phyloP scores from a whole-genome alignment of 1,284 basidiomycete genomes.

The Ustanciosporium gigantosporum region DNA sequence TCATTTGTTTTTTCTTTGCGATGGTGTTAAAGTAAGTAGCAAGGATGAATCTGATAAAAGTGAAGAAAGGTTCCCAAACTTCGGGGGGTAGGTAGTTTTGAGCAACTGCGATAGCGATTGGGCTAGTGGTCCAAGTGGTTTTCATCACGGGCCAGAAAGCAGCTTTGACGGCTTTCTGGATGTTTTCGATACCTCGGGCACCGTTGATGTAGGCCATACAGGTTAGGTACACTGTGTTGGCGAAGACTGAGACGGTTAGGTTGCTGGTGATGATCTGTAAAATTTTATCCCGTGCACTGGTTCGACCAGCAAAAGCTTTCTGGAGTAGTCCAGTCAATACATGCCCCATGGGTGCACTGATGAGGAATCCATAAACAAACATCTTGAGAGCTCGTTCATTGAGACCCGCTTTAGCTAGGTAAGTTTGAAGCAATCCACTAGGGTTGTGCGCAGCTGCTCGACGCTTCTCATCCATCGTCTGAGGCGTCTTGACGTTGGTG shows the following conservation, averaged over 20 bases:
- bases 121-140: constrained; percentile 76
- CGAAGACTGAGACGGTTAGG: constrained; percentile 76
- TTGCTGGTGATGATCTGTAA: constrained; percentile 74
- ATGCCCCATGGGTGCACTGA: constrained; percentile 82
- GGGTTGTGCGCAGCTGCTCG: constrained; percentile 24
- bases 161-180: constrained; percentile 72
- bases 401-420: constrained; percentile 41
- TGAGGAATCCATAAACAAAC: constrained; percentile 78
- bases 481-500: constrained; percentile 8
- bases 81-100: constrained; percentile 72
- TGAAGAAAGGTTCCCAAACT: constrained; percentile 51
- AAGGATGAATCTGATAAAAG: constrained; percentile 46
- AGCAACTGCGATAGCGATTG: constrained; percentile 72
- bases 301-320: constrained; percentile 75
- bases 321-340: constrained; percentile 70
- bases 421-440: constrained; percentile 10
- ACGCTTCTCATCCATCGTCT: constrained; percentile 28
- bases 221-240: constrained; percentile 70
- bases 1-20: constrained; percentile 56
- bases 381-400: constrained; percentile 71
- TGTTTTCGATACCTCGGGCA: constrained; percentile 70
- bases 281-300: constrained; percentile 71
- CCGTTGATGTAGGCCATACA: constrained; percentile 85
- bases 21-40: constrained; percentile 51
- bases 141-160: constrained; percentile 77